A percentile compares a stretch with the other conserved stretches of the same genome.
Evolutionary conservation across 1,284 basidiomycete genomes (phyloP).

Genomic region (Boletus subluridellus): DNA sequence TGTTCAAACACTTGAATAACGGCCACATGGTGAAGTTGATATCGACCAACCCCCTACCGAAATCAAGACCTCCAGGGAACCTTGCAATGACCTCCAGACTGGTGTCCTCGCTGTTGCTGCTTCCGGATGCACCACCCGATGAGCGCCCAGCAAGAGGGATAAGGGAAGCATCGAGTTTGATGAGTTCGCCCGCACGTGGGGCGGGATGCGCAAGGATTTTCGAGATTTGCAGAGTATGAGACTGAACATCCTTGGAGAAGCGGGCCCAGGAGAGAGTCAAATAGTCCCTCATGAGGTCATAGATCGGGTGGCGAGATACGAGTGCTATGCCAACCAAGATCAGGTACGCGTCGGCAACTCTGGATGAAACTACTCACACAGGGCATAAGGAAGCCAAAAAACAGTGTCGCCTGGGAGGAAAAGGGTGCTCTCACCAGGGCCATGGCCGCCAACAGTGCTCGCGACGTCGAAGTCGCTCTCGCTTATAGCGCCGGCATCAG

Average conservation of each 20-base stretch:
- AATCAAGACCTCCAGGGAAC: conserved; percentile 82
- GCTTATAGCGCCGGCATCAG: conserved; percentile 70
- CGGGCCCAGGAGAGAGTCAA: conserved; percentile 89
- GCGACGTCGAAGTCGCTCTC: conserved; percentile 80
- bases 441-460: conserved; percentile 66
- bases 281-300: conserved; percentile 91
- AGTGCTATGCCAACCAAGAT: conserved; percentile 49
- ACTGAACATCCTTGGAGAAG: conserved; percentile 88
- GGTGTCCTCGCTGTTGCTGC: conserved; percentile 59
- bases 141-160: conserved; percentile 23
- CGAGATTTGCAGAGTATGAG: conserved; percentile 79
- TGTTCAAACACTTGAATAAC: conserved; percentile 88
- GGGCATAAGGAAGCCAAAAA: conserved; percentile 89
- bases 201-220: conserved; percentile 81
- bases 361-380: conserved; percentile 57
- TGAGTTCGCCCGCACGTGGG: conserved; percentile 81
- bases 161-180: conserved; percentile 72
- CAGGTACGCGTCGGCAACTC: not conserved
- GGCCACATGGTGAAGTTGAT: conserved; percentile 98
- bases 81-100: conserved; percentile 79
- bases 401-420: conserved; percentile 85
- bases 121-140: conserved; percentile 26
- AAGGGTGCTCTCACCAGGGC: conserved; percentile 79
- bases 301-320: conserved; percentile 87
- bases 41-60: conserved; percentile 77